Conservation (phyloP, 2,329 filamentous ascomycete species). For the Hypoxylon sp. region DNA sequence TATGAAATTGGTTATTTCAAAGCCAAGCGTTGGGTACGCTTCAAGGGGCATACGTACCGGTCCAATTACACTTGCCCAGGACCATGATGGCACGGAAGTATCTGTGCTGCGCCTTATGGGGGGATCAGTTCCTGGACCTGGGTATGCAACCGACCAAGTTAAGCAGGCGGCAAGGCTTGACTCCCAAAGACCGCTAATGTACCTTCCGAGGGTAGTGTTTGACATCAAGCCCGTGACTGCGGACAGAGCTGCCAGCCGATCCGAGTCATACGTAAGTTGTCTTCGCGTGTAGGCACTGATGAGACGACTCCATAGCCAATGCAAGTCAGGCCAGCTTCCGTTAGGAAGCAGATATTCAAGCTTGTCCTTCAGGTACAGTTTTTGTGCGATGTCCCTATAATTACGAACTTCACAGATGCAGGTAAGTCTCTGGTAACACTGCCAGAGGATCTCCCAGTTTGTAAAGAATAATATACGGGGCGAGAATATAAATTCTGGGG, state of each 20-base stretch:
- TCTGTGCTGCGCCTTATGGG: neutral
- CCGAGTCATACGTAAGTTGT: conserved; percentile 9
- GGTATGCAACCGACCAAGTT: neutral
- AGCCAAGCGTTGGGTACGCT: neutral
- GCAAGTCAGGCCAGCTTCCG: neutral
- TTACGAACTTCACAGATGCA: conserved; percentile 3
- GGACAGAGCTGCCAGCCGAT: neutral
- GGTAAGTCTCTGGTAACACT: neutral
- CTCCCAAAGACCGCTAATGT: conserved; percentile 10
- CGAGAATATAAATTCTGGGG: neutral
- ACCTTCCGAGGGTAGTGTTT: neutral
- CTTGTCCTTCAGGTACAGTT: neutral
- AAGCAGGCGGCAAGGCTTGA: neutral
- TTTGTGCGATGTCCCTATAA: neutral
- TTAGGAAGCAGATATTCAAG: neutral
- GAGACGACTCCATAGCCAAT: neutral
- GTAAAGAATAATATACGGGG: conserved; percentile 12
- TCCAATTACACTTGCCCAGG: conserved; percentile 11
- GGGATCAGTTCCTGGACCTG: neutral
- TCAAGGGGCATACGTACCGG: neutral
- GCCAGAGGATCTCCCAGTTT: conserved; percentile 7
- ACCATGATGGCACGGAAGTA: conserved; percentile 5
- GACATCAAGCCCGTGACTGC: neutral
- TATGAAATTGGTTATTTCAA: neutral
- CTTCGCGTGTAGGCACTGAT: neutral